Conservation (phyloP, 2,329 filamentous ascomycete species). For the Neofusicoccum ribis region DNA sequence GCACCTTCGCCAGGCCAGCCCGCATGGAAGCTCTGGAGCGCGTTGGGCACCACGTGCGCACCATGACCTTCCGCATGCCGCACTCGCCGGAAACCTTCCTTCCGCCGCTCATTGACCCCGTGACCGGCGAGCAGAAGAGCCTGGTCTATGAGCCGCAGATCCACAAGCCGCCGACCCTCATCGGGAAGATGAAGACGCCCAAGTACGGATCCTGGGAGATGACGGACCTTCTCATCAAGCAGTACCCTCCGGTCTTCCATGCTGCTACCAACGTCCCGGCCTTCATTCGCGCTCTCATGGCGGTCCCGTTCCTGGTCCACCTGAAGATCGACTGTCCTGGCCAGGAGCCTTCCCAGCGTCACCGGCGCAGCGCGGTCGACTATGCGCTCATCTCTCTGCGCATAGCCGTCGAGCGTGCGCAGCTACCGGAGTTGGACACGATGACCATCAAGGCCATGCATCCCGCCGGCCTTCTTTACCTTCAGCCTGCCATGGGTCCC, state of each 20-base stretch:
- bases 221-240: conserved; percentile 77
- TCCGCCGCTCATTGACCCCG: conserved; percentile 77
- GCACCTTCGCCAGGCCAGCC: conserved; percentile 72
- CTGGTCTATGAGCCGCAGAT: conserved; percentile 81
- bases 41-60: conserved; percentile 77
- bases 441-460: conserved; percentile 75
- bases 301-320: conserved; percentile 69
- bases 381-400: conserved; percentile 86
- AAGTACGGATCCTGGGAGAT: conserved; percentile 81
- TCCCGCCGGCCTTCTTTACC: conserved; percentile 72
- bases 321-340: conserved; percentile 75
- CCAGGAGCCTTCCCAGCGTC: conserved; percentile 62
- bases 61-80: conserved; percentile 73
- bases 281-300: conserved; percentile 73
- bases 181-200: conserved; percentile 60
- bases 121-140: conserved; percentile 72
- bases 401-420: conserved; percentile 75
- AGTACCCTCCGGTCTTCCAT: conserved; percentile 88
- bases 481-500: conserved; percentile 72
- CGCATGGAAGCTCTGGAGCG: conserved; percentile 73
- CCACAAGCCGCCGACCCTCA: conserved; percentile 54
- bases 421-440: conserved; percentile 64
- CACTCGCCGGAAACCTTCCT: conserved; percentile 79
- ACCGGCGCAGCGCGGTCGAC: conserved; percentile 76
- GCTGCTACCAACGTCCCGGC: conserved; percentile 83